Evolutionary conservation across 2,329 filamentous ascomycete species (phyloP).

Genomic region (Davidsoniella neocaledoniae): DNA sequence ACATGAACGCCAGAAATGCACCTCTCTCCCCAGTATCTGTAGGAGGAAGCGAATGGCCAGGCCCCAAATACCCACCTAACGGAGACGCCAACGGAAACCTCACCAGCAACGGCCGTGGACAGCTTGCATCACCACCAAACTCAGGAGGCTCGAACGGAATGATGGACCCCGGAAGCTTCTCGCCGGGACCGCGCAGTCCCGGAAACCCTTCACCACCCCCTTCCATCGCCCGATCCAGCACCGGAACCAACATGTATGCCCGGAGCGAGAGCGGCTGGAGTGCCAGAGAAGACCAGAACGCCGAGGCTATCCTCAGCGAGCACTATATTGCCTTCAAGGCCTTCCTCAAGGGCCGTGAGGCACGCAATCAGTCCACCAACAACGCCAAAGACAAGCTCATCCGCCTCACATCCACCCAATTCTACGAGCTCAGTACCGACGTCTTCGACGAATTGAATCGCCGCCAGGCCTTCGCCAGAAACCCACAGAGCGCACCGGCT

Average conservation of each 20-base stretch:
- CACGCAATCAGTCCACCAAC: conserved; percentile 54
- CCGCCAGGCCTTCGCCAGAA: conserved; percentile 52
- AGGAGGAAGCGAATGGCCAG: conserved; percentile 71
- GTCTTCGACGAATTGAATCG: conserved; percentile 90
- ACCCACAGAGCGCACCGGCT: conserved; percentile 41
- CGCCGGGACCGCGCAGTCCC: conserved; percentile 36
- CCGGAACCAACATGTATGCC: conserved; percentile 55
- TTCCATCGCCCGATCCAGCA: conserved; percentile 73
- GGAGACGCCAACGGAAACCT: conserved; percentile 32
- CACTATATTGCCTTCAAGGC: conserved; percentile 68
- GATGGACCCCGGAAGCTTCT: conserved; percentile 43
- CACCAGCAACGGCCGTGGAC: conserved; percentile 36
- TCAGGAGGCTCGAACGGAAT: conserved; percentile 45
- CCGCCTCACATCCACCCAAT: conserved; percentile 77
- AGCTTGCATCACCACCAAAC: conserved; percentile 52
- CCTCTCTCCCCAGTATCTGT: conserved; percentile 69
- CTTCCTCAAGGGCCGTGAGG: conserved; percentile 63
- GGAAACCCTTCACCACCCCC: conserved; percentile 69
- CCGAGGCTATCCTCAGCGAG: conserved; percentile 49
- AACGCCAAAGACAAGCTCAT: conserved; percentile 89
- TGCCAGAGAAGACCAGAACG: conserved; percentile 37
- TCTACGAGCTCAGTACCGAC: conserved; percentile 93
- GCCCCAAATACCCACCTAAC: conserved; percentile 41
- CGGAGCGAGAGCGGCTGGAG: conserved; percentile 49
- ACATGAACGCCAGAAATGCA: conserved; percentile 58